Evolutionary conservation across 1,284 basidiomycete species (phyloP), one percentile per base, ranked within the genome.

Genomic region (Blastosporella zonata): DNA sequence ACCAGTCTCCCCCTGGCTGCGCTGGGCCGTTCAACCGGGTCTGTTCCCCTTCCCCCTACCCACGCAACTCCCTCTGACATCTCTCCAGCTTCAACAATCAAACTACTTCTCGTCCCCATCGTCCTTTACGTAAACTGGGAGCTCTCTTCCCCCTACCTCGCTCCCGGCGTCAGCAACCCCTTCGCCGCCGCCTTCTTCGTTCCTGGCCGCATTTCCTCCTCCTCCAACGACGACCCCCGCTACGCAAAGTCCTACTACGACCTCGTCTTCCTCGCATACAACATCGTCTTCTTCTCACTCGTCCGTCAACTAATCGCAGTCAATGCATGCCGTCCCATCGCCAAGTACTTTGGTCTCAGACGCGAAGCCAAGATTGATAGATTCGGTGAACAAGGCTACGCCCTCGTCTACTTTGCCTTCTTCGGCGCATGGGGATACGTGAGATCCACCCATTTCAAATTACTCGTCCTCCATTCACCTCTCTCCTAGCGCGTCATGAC

Each of bases 231-330:
- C 6, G 77, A 82, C 54, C 74, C 78, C 0, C 79, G 80, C 36
- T 97, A 93, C 62, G 75, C 73, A 34, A 97, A 96, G 67, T 81
- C 84, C 15, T 86, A 81, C 59, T 68, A 79, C 58, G 97, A 99
- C 65, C 59, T 97, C 6, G 65, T 78, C 15, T 99, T 99, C 70
- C 65, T 98, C 39, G 77, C 77, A 2, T 97, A 93, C 68, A 81
- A 97, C 67, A 77, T 98, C 66, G 74, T 99, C 36, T 87, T 97
- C 58, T 99, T 90, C 72, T 96, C 93, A 1, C 92, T 94, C 65
- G 63, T 97, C 25, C 85, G 97, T 28, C 94, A 98, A 68, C 67
- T 77, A 27, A 68, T 93, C 59, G 84, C 87, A 7, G 57, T 90
- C 59, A 81, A 83, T 56, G 40, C 93, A 13, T 84, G 87, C 49